Evolutionary conservation across 73 alveolate genomes (phyloP), one percentile per base, ranked within the genome.

Genomic region (Paraurostyla sp.): DNA sequence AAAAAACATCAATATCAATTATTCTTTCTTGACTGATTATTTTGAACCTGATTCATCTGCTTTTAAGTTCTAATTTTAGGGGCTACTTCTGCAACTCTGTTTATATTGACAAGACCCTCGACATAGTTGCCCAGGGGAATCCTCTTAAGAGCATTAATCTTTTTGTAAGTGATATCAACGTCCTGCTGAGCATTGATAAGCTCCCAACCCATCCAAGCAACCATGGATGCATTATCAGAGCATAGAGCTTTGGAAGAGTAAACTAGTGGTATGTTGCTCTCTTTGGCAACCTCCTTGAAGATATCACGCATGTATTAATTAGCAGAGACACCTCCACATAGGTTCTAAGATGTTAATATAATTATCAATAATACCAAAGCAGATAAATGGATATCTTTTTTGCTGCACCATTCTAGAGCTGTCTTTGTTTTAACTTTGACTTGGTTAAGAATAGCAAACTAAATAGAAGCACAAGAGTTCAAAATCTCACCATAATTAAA

Each of bases 201-300:
- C 41, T 81, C 91, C 91, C 91, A 81, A 23, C 91, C 91, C 68
- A 46, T 59, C 91, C 91, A 81, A n/a, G 80, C 76, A 38, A 81
- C 58, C 91, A 81, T 81, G 6, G 83, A 51, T 13, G 83, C 83
- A 81, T 81, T 81, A 40, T 81, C 82, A 9, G 91, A 23, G 52
- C 91, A 57, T 15, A 52, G 35, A 7, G 11, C 22, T 50, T 56
- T 43, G 27, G 65, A 73, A 22, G 65, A 30, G 25, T 29, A 52
- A 35, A 32, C 42, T 42, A 81, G 27, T 38, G 48, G 68, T 15
- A 40, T 4, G 20, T 41, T 43, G 23, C 40, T 20, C 33, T 32
- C 23, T 16, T 56, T 59, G 58, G 82, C 89, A 20, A 81, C n/a
- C 15, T 30, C 73, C 71, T 45, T 27, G 38, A 57, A 27, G 52